phyloP scores from a whole-genome alignment of 2,329 filamentous ascomycete genomes.

The Botrytis elliptica region DNA sequence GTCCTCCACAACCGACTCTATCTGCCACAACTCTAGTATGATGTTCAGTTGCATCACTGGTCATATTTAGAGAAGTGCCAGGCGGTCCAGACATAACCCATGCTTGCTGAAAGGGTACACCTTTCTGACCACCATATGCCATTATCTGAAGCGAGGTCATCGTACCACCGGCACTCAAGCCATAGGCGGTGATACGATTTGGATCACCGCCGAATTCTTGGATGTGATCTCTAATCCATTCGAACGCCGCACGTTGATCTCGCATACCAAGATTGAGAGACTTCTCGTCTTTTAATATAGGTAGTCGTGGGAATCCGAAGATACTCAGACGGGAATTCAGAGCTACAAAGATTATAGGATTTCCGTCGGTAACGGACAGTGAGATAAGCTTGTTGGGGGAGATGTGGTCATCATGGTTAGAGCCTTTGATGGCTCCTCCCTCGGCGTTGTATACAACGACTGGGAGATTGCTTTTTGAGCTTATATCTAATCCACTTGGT shows the following conservation, averaged over 20 bases:
- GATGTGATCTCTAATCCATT: constrained; percentile 20
- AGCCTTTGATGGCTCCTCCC: constrained; percentile 18
- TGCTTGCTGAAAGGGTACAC: constrained; percentile 13
- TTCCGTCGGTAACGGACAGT: constrained; percentile 5
- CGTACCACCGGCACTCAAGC: constrained; percentile 2
- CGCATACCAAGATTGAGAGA: constrained; percentile 21
- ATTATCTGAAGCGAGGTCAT: constrained; percentile 8
- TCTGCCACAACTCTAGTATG: constrained; percentile 1
- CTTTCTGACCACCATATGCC: neutral
- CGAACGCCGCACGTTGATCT: constrained; percentile 18
- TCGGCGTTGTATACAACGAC: constrained; percentile 19
- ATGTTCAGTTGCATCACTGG: constrained; percentile 9
- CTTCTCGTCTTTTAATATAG: constrained; percentile 5
- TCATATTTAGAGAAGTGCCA: neutral
- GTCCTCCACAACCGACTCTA: neutral
- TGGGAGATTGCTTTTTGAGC: constrained; percentile 8
- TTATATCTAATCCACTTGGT: neutral
- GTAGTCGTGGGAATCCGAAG: constrained; percentile 18
- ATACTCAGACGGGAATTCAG: constrained; percentile 19
- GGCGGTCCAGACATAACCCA: constrained; percentile 9
- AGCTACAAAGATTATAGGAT: constrained; percentile 18
- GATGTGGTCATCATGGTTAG: neutral
- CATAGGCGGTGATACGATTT: constrained; percentile 8
- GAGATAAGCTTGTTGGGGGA: neutral
- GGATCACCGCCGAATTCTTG: constrained; percentile 14